Percentiles rank a stretch among this genome's conserved stretches.
These are phyloP conservation scores for Alnus rubra DNA, from an alignment of 306 rosid species.

Conservation along the genomic window DNA sequence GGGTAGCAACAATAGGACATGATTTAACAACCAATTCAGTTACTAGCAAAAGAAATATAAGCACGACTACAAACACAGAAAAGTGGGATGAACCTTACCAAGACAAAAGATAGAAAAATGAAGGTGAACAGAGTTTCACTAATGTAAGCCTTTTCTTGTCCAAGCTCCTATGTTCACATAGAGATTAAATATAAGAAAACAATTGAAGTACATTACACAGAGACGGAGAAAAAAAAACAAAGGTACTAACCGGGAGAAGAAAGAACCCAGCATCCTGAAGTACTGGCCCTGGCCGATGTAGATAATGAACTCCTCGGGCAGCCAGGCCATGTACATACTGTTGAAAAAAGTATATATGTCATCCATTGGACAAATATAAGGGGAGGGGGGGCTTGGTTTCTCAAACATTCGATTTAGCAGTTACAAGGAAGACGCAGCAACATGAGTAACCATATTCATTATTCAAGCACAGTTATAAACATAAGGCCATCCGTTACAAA, in stretches of 20 bases:
- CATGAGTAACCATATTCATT: neutral
- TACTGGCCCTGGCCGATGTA: slow-evolving; percentile 87
- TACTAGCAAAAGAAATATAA: neutral
- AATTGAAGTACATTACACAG: neutral
- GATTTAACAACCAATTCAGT: neutral
- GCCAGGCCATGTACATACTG: slow-evolving; percentile 98
- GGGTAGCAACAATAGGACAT: neutral
- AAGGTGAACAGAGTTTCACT: slow-evolving; percentile 82
- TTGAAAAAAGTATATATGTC: slow-evolving; percentile 27
- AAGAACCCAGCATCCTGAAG: slow-evolving; percentile 90
- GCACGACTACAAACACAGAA: slow-evolving; percentile 1
- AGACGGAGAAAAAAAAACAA: neutral
- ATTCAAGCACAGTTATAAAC: neutral
- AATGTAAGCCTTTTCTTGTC: slow-evolving; percentile 78
- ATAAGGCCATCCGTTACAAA: neutral
- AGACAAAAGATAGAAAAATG: slow-evolving; percentile 78
- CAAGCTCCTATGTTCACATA: slow-evolving; percentile 70
- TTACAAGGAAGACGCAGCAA: neutral
- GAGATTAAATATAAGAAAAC: slow-evolving; percentile 25
- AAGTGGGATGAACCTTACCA: slow-evolving; percentile 50
- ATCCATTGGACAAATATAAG: slow-evolving; percentile 13
- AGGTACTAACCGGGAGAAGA: slow-evolving; percentile 72
- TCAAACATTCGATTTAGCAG: neutral
- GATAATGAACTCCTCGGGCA: slow-evolving; percentile 94
- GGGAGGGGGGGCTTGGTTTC: neutral